Conservation (phyloP, 176 grass and related monocot genomes). For the Cenchrus fungigraminus region DNA sequence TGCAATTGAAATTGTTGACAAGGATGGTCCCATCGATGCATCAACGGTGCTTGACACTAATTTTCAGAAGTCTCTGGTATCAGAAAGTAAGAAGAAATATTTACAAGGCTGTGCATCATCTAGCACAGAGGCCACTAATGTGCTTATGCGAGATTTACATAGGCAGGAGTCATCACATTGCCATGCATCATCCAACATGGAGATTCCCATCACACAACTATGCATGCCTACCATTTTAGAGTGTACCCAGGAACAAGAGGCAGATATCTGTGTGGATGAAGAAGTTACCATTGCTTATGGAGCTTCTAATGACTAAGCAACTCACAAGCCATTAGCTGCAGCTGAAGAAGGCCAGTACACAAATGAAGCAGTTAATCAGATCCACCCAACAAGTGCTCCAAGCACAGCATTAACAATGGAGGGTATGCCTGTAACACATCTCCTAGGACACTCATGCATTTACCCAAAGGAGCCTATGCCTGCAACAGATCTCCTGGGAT, state of each 20-base stretch:
- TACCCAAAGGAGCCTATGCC: no score
- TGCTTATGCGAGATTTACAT: constrained; percentile 15
- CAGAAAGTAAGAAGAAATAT: no score
- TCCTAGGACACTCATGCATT: constrained; percentile 37
- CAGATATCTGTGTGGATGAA: constrained; percentile 25
- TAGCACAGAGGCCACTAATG: background rate
- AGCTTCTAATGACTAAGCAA: constrained; percentile 32
- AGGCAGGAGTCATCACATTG: background rate
- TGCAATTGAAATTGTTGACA: no score
- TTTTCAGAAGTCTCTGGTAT: no score
- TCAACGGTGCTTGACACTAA: no score
- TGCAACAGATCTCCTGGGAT: background rate
- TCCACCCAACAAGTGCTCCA: constrained; percentile 32
- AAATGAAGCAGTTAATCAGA: constrained; percentile 31
- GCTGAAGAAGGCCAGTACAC: constrained; percentile 11
- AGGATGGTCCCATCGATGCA: no score
- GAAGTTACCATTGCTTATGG: constrained; percentile 42
- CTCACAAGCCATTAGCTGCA: constrained; percentile 26
- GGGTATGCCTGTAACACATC: constrained; percentile 57
- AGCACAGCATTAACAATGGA: constrained; percentile 35
- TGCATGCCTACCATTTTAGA: constrained; percentile 21
- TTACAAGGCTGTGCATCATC: no score
- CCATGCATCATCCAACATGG: background rate
- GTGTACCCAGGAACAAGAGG: constrained; percentile 16
- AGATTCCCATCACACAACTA: background rate